These are phyloP conservation scores for Obba rivulosa DNA, from an alignment of 768 basidiomycete species.

Conservation along the genomic window DNA sequence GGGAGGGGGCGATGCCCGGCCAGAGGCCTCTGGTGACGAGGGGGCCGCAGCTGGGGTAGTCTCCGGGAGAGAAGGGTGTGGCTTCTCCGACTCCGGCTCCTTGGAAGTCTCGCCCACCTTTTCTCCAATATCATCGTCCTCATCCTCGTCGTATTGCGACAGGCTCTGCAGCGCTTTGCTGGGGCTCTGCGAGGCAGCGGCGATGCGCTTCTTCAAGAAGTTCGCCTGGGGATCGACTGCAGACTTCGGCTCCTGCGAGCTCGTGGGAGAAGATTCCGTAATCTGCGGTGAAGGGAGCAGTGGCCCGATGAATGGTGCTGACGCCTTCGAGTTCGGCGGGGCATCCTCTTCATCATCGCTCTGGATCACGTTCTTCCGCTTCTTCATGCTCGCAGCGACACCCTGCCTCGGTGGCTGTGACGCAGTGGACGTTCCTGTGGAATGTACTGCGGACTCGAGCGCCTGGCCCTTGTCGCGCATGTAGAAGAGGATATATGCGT, in stretches of 20 bases:
- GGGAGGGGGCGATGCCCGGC: conserved; percentile 18
- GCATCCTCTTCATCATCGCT: conserved; percentile 38
- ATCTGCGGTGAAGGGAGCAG: conserved; percentile 44
- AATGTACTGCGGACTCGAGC: conserved; percentile 52
- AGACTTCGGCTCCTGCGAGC: conserved; percentile 22
- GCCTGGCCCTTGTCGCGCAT: conserved; percentile 74
- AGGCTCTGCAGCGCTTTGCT: conserved; percentile 34
- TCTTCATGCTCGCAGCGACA: conserved; percentile 45
- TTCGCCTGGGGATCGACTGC: conserved; percentile 47
- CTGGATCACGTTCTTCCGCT: conserved; percentile 44
- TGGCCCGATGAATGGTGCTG: conserved; percentile 58
- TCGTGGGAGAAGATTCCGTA: conserved; percentile 5
- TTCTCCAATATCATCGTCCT: conserved; percentile 29
- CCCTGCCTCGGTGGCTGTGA: conserved; percentile 28
- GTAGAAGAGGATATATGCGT: conserved; percentile 94
- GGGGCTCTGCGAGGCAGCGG: conserved; percentile 20
- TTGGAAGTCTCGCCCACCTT: conserved; percentile 14
- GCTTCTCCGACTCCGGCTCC: not conserved
- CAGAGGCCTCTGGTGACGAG: conserved; percentile 3
- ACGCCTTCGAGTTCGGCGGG: conserved; percentile 41
- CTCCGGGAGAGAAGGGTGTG: not conserved
- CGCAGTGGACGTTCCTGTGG: conserved; percentile 2
- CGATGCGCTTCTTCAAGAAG: conserved; percentile 48
- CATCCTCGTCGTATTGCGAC: conserved; percentile 38
- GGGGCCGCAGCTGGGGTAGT: not conserved